Evolutionary conservation across 495 filamentous ascomycete genomes (phyloP).

Genomic region (Xylaria acuta): DNA sequence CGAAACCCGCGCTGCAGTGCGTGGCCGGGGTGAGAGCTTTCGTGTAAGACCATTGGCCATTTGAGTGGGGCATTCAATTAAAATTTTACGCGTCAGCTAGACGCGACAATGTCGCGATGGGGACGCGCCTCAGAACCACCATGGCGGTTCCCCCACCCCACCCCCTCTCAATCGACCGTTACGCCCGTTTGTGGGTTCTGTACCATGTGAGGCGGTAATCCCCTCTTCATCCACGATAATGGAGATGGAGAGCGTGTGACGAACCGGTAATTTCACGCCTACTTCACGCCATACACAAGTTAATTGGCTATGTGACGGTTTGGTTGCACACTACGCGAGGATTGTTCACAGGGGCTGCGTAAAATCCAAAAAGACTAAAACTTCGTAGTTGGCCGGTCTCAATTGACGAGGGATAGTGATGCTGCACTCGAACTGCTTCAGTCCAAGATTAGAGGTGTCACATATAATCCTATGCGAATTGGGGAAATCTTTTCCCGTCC

Average conservation of each 20-base stretch:
- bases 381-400: not conserved
- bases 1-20: not conserved
- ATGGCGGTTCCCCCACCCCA: not conserved
- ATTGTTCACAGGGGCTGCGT: not conserved
- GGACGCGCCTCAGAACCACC: constrained; percentile 14
- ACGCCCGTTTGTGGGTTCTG: not conserved
- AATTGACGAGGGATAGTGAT: not conserved
- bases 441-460: not conserved
- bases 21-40: not conserved
- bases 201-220: not conserved
- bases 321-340: not conserved
- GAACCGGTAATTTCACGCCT: constrained; percentile 10
- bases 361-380: not conserved
- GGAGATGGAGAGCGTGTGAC: not conserved
- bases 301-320: not conserved
- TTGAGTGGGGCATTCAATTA: not conserved
- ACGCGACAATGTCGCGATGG: constrained; percentile 22
- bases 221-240: constrained; percentile 5
- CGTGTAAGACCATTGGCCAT: constrained; percentile 22
- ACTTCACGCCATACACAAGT: not conserved
- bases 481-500: too few species aligned
- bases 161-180: constrained; percentile 5
- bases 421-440: not conserved
- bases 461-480: too few species aligned
- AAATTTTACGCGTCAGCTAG: constrained; percentile 25